Conservation (phyloP, 805 yeast species). For the Suhomyces kilbournensis region DNA sequence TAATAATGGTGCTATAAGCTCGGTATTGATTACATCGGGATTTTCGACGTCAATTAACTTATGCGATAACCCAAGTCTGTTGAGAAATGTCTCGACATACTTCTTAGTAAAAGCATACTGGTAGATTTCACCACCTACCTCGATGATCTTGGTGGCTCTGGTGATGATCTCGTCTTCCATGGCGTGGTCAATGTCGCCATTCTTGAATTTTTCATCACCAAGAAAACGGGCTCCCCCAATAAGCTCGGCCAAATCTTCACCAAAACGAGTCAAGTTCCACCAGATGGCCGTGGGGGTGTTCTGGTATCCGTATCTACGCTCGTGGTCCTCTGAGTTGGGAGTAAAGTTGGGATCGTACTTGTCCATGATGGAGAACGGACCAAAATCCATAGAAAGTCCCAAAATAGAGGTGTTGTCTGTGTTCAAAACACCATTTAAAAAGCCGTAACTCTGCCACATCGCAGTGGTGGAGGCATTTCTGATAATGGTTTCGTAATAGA, state of each 20-base stretch:
- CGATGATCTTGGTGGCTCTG: conserved; percentile 66
- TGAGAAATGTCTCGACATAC: conserved; percentile 56
- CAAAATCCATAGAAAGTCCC: conserved; percentile 89
- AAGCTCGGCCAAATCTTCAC: conserved; percentile 78
- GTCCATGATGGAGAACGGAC: conserved; percentile 92
- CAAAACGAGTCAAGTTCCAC: conserved; percentile 89
- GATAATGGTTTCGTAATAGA: conserved; percentile 68
- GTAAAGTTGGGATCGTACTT: conserved; percentile 77
- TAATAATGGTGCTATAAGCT: conserved; percentile 58
- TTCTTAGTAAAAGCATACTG: conserved; percentile 57
- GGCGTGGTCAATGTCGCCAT: conserved; percentile 45
- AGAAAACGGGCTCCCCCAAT: conserved; percentile 64
- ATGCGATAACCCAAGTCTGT: conserved; percentile 63
- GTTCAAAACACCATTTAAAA: conserved; percentile 88
- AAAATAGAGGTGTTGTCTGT: conserved; percentile 91
- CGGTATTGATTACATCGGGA: conserved; percentile 39
- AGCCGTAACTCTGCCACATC: conserved; percentile 87
- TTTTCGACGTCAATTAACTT: conserved; percentile 29
- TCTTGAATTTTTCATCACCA: conserved; percentile 39
- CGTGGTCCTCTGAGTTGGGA: conserved; percentile 84
- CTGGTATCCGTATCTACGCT: conserved; percentile 69
- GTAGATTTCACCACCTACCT: conserved; percentile 61
- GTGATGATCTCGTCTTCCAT: conserved; percentile 49
- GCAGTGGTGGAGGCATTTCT: conserved; percentile 78
- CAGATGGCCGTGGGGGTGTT: conserved; percentile 84